A percentile compares a stretch with the other conserved stretches of the same genome.
Evolutionary conservation across 2,329 filamentous ascomycete species (phyloP).

Genomic region (Ophiostoma quercus): DNA sequence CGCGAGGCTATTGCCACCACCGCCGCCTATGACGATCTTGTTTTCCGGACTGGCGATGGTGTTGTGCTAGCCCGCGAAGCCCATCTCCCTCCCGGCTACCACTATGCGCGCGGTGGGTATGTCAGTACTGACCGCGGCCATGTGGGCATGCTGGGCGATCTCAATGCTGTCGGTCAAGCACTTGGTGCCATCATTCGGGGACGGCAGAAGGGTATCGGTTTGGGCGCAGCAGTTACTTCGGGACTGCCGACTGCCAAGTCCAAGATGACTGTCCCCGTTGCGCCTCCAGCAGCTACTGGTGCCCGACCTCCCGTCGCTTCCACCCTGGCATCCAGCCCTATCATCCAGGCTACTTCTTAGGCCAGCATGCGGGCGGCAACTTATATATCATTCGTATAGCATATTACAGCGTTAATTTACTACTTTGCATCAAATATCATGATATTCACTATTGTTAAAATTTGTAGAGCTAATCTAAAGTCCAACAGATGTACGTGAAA

Average conservation of each 20-base stretch:
- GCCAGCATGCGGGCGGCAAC: too few species aligned
- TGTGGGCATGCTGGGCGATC: conserved; percentile 78
- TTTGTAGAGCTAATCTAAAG: too few species aligned
- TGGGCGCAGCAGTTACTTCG: conserved; percentile 38
- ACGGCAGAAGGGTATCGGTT: conserved; percentile 65
- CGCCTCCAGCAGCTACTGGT: neutral
- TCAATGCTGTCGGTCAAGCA: conserved; percentile 72
- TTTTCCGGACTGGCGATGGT: conserved; percentile 82
- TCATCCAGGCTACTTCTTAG: neutral
- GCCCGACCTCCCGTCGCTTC: neutral
- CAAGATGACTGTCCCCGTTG: neutral
- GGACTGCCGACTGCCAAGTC: neutral
- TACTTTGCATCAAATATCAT: neutral
- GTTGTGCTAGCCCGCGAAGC: conserved; percentile 81
- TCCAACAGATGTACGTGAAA: too few species aligned
- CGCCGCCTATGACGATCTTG: conserved; percentile 79
- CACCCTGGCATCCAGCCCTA: neutral
- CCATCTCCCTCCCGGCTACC: conserved; percentile 78
- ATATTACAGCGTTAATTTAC: neutral
- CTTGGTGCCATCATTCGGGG: conserved; percentile 63
- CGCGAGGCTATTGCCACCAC: conserved; percentile 67
- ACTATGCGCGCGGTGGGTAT: conserved; percentile 64
- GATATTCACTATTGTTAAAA: neutral
- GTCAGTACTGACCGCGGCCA: conserved; percentile 80
- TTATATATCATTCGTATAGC: neutral